phyloP scores from a whole-genome alignment of 208 protist species.

The Trypanosoma congolense region DNA sequence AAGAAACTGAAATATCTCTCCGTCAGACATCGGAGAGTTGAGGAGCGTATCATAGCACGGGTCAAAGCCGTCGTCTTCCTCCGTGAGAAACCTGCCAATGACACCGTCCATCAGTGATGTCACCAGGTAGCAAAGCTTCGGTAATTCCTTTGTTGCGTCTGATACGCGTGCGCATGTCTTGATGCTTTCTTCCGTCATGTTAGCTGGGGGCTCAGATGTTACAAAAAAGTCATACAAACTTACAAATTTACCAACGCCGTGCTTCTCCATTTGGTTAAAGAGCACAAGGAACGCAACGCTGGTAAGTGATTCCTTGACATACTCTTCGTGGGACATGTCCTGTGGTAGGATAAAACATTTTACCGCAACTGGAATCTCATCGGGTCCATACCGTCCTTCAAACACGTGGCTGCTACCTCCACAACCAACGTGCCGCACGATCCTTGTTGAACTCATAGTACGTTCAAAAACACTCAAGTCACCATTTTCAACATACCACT shows the following conservation, averaged over 20 bases:
- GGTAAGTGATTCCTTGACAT: conserved; percentile 76
- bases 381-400: conserved; percentile 43
- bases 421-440: conserved; percentile 44
- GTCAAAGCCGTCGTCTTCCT: conserved; percentile 76
- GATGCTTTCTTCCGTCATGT: conserved; percentile 48
- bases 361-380: conserved; percentile 63
- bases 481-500: conserved; percentile 45
- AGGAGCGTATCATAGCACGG: conserved; percentile 74
- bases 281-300: conserved; percentile 80
- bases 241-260: conserved; percentile 38
- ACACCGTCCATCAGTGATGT: conserved; percentile 84
- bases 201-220: conserved; percentile 36
- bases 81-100: conserved; percentile 72
- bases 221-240: conserved; percentile 80
- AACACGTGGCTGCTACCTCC: conserved; percentile 83
- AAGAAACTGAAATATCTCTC: conserved; percentile 83
- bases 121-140: conserved; percentile 74
- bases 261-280: conserved; percentile 71
- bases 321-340: conserved; percentile 56
- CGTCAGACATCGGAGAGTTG: conserved; percentile 60
- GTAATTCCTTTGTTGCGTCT: conserved; percentile 13
- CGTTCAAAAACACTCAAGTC: conserved; percentile 55
- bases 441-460: conserved; percentile 34
- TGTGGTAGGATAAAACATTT: conserved; percentile 75
- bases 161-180: conserved; percentile 21